phyloP scores from a whole-genome alignment of 805 yeast genomes.

The Jamesozyma piceae region DNA sequence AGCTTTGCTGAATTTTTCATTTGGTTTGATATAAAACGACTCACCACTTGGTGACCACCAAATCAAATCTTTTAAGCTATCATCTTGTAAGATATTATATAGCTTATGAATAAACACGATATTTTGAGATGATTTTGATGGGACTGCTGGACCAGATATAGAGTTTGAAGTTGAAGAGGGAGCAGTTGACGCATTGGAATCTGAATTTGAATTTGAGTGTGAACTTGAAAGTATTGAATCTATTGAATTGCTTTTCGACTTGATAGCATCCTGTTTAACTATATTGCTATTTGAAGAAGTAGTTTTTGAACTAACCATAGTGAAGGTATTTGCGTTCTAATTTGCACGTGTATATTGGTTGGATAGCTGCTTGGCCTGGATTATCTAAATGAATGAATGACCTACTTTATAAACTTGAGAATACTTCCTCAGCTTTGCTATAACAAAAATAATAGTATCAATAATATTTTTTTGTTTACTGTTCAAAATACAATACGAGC shows the following conservation, averaged over 20 bases:
- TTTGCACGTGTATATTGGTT: too few species aligned
- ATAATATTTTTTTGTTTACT: too few species aligned
- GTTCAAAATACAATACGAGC: too few species aligned
- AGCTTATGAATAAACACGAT: slow-evolving; percentile 79
- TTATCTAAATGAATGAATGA: too few species aligned
- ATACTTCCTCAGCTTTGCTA: too few species aligned
- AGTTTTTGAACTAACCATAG: too few species aligned
- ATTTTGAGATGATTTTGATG: slow-evolving; percentile 30
- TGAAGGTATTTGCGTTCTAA: too few species aligned
- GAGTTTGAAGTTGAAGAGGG: slow-evolving; percentile 2
- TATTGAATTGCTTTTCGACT: too few species aligned
- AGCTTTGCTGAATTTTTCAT: slow-evolving; percentile 77
- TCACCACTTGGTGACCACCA: slow-evolving; percentile 73
- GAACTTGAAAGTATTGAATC: neutral
- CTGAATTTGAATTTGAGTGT: neutral
- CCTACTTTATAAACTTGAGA: too few species aligned
- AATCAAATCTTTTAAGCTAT: slow-evolving; percentile 58
- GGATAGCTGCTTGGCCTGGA: too few species aligned
- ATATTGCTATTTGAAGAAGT: neutral
- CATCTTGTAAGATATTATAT: slow-evolving; percentile 83
- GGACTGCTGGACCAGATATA: neutral
- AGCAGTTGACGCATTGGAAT: neutral
- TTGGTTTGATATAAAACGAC: slow-evolving; percentile 72
- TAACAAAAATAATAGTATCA: too few species aligned
- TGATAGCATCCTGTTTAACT: neutral